Base-by-base conservation (phyloP, 805 yeast species). In the Starmerella apicola region DNA sequence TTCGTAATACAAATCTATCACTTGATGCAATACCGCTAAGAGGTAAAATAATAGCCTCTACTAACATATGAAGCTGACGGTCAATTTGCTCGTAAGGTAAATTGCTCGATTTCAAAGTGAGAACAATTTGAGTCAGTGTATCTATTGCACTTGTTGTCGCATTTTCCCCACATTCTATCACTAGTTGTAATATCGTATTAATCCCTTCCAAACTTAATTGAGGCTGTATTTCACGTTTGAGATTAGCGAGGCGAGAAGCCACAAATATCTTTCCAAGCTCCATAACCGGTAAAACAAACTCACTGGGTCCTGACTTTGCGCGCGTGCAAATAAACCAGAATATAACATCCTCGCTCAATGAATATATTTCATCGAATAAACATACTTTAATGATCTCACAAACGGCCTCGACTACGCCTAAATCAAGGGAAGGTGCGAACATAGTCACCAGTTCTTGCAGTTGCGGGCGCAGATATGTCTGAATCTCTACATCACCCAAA, bases 321-420 rank as follows among this genome's bases (percentile, higher is more conserved):
- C 63, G 72, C 45, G 51, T 51, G 16, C 43, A 43, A 23, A 64
- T 64, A 44, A 63, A 73, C 44, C 59, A 56, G 22, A 73, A 40
- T 5, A 74, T 63, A 0, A 62, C 54, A 0, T 58, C 56, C 3
- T 64, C 43, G 0, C 61, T 59, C 42, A 80, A 81, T 0, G 91
- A 82, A 0, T 43, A 43, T 16, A 35, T 28, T 3, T 64, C 55
- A 51, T 83, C 94, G 3, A 72, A 59, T 13, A 83, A 57, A 1
- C 93, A 93, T 13, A 62, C 50, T 49, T 72, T 76, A 47, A 83
- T 65, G 2, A 84, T 70, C 5, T 66, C 62, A 43, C 84, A 73
- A 21, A 80, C 68, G 21, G 68, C 71, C 48, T 81, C 91, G 5
- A 79, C 69, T 2, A 80, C 61, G 3, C 66, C 64, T 0, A 73